A percentile compares a stretch with the other conserved stretches of the same genome.
These are phyloP conservation scores for Trichoderma sp. DNA, from an alignment of 2,329 filamentous ascomycete genomes.

Conservation along the genomic window DNA sequence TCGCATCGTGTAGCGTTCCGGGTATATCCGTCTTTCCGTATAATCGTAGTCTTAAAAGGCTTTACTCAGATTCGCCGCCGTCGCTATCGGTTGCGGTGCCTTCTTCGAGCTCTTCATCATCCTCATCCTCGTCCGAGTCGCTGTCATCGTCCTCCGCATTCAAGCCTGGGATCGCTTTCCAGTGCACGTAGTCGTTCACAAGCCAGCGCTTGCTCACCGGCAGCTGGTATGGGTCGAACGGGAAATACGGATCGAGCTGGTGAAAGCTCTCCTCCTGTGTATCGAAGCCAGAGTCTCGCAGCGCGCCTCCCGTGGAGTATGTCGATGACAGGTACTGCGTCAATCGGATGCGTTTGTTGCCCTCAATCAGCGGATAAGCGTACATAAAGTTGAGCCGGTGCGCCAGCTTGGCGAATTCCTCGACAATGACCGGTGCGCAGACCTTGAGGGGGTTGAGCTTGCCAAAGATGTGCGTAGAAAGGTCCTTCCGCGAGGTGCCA, in stretches of 20 bases:
- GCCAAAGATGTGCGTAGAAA: slow-evolving; percentile 79
- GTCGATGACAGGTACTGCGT: slow-evolving; percentile 66
- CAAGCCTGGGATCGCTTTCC: slow-evolving; percentile 73
- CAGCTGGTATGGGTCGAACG: slow-evolving; percentile 94
- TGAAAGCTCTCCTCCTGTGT: slow-evolving; percentile 73
- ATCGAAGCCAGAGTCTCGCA: slow-evolving; percentile 52
- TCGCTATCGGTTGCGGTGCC: slow-evolving; percentile 55
- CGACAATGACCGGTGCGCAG: slow-evolving; percentile 85
- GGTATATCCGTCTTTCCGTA: slow-evolving; percentile 8
- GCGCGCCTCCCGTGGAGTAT: slow-evolving; percentile 57
- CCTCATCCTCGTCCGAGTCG: slow-evolving; percentile 54
- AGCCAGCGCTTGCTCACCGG: slow-evolving; percentile 88
- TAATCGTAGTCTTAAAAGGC: slow-evolving; percentile 3
- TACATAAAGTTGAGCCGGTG: slow-evolving; percentile 87
- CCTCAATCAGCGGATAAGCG: slow-evolving; percentile 83
- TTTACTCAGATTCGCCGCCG: slow-evolving; percentile 40
- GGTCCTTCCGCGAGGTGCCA: slow-evolving; percentile 69
- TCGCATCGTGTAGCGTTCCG: not conserved
- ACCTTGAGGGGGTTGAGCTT: slow-evolving; percentile 94
- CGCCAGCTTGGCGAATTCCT: slow-evolving; percentile 86
- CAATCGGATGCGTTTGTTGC: slow-evolving; percentile 86
- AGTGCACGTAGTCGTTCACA: slow-evolving; percentile 78
- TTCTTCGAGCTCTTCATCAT: slow-evolving; percentile 55
- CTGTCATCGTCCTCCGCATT: slow-evolving; percentile 60
- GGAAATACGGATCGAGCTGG: slow-evolving; percentile 92